Evolutionary conservation across 805 yeast genomes (phyloP).

Genomic region (Starmera amethionina): DNA sequence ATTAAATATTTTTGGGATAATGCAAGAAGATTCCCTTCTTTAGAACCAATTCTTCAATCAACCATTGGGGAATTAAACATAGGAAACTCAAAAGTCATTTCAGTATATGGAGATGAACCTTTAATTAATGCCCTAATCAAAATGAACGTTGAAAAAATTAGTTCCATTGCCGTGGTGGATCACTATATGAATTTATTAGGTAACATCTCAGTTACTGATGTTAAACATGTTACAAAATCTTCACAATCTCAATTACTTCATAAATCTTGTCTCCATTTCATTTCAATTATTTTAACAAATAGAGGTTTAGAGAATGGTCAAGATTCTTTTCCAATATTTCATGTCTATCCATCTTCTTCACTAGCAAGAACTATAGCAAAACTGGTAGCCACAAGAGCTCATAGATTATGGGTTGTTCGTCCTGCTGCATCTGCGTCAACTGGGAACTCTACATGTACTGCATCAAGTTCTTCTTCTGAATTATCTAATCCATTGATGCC

Average conservation of each 20-base stretch:
- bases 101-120: constrained; percentile 79
- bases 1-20: constrained; percentile 86
- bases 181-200: constrained; percentile 67
- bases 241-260: constrained; percentile 78
- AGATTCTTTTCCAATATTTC: constrained; percentile 95
- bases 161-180: constrained; percentile 91
- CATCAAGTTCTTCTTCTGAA: constrained; percentile 12
- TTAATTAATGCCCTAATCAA: constrained; percentile 78
- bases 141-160: constrained; percentile 78
- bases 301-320: constrained; percentile 92
- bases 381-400: constrained; percentile 89
- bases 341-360: constrained; percentile 71
- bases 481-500: constrained; percentile 18
- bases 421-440: constrained; percentile 33
- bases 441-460: constrained; percentile 9
- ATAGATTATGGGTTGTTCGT: constrained; percentile 78
- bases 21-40: constrained; percentile 72
- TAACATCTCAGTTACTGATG: constrained; percentile 91
- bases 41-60: constrained; percentile 65
- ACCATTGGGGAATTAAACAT: constrained; percentile 65
- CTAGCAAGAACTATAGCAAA: constrained; percentile 88
- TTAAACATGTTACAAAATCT: constrained; percentile 75
- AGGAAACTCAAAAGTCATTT: constrained; percentile 64
- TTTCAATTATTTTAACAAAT: constrained; percentile 73
- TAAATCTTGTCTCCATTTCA: constrained; percentile 78